Evolutionary conservation across 2,329 filamentous ascomycete species (phyloP), one percentile per base, ranked within the genome.

Genomic region (Penicillium sp.): DNA sequence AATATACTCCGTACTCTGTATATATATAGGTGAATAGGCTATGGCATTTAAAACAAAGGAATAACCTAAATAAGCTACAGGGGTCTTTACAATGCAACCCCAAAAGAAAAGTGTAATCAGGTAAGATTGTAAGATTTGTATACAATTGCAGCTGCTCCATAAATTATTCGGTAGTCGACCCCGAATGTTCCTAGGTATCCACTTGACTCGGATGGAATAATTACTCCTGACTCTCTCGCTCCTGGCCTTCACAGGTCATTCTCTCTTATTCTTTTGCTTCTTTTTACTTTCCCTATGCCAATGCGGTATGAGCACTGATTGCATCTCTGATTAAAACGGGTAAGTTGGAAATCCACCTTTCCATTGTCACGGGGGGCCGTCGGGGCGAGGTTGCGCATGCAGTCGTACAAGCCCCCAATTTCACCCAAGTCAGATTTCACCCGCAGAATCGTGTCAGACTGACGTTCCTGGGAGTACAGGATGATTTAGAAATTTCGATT

Each of bases 401-500:
- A 50, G 48, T 55, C 41, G 40, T 43, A 55, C 53, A 47, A 41
- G 31, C 52, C 49, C 56, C 59, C 53, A 34, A 48, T 34, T 49
- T 33, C 45, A 40, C 38, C 25, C 15, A 36, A 40, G 45, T 60
- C 54, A 62, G 55, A 55, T 58, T 51, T 53, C 16, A 43, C 46
- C 52, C 41, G 33, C 50, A 25, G 25, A 54, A 50, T 55, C 55
- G 50, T 58, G 45, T 55, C 55, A 60, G 58, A 60, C 62, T 64
- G 62, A 64, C 62, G 39, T 36, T 51, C 15, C 34, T 21, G 50
- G 50, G 57, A 56, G 55, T 49, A 65, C 64, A 67, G 65, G 62
- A 67, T 67, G 65, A 60, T 65, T 67, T 61, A 64, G 59, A 62
- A 58, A 60, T 66, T 66, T 66, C 54, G 49, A 59, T 55, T 64